Conservation (phyloP, 2,329 filamentous ascomycete genomes). For the Colletotrichum chrysophilum region DNA sequence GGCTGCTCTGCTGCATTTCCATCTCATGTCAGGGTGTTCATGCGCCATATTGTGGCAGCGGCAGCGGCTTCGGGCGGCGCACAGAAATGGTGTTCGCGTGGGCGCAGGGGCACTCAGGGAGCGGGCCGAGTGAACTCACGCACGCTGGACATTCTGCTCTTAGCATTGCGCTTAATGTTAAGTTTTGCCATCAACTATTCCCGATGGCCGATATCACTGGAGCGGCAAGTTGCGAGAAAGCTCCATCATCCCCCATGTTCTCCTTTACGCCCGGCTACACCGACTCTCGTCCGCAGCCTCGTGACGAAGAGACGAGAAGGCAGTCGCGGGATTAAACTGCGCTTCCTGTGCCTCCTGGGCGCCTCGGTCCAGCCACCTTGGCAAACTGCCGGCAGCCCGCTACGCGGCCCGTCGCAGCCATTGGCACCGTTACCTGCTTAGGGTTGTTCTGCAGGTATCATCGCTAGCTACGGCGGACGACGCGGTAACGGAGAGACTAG, state of each 20-base stretch:
- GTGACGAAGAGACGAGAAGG: neutral
- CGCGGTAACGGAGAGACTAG: neutral
- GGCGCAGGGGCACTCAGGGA: neutral
- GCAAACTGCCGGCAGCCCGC: slow-evolving; percentile 9
- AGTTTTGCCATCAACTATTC: neutral
- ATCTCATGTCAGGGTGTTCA: slow-evolving; percentile 3
- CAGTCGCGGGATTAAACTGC: neutral
- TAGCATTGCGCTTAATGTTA: neutral
- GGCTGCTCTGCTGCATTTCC: neutral
- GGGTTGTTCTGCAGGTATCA: neutral
- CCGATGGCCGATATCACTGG: neutral
- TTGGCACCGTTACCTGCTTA: neutral
- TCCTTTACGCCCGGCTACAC: neutral
- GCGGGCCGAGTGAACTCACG: neutral
- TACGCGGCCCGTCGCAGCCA: neutral
- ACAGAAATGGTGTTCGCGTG: neutral
- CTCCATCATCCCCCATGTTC: neutral
- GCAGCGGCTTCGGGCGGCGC: neutral
- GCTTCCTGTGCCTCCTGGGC: neutral
- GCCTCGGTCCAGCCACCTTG: neutral
- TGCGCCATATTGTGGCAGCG: slow-evolving; percentile 1
- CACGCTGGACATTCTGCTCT: neutral
- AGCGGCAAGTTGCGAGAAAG: neutral
- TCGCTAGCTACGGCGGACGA: neutral
- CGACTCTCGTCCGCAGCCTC: neutral